Base-by-base conservation (phyloP, 345 rosid genomes). In the Hevea brasiliensis region DNA sequence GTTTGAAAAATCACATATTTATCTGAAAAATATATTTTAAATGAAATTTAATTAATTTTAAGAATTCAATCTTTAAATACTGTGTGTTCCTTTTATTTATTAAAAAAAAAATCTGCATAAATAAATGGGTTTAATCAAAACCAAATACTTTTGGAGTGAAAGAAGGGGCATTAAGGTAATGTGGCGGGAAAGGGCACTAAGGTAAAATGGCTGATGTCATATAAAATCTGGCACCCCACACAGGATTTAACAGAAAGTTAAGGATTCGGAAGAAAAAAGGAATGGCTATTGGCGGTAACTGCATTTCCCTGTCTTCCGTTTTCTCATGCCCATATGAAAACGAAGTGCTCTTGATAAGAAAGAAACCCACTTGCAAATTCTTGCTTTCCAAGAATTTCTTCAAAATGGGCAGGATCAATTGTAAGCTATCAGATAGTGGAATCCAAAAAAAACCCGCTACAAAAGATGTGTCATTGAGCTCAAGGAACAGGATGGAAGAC, bases 401-500 rank as follows among this genome's bases (percentile, higher is more conserved):
- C 60, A 85, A 64, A 68, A 65, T 71, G 77, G 64, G 77, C 21
- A 50, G 76, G 79, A 69, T 90, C 68, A 59, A 60, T 21, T 85
- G 89, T 75, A 77, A 70, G 62, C 21, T 85, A 61, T 74, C 90
- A n/a, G 89, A 71, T 47, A 78, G 73, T 71, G 91, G 83, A 68
- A 68, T 69, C 51, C 81, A 73, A 55, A 84, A 76, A 48, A 79
- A 76, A 18, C 83, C 83, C 67, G 69, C 75, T 41, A 63, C 55
- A 15, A 76, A 66, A 64, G 70, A 75, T 8, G 68, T 72, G 20
- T 82, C 87, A 6, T 77, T 78, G 18, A 81, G 82, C 65, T 83
- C 86, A 68, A 84, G 71, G 72, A 83, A 79, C 81, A 86, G 70
- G 73, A 76, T 85, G 87, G 94, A 91, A 29, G 90, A 87, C 32